Conservation (phyloP, 768 basidiomycete species). For the Pisolithus albus region DNA sequence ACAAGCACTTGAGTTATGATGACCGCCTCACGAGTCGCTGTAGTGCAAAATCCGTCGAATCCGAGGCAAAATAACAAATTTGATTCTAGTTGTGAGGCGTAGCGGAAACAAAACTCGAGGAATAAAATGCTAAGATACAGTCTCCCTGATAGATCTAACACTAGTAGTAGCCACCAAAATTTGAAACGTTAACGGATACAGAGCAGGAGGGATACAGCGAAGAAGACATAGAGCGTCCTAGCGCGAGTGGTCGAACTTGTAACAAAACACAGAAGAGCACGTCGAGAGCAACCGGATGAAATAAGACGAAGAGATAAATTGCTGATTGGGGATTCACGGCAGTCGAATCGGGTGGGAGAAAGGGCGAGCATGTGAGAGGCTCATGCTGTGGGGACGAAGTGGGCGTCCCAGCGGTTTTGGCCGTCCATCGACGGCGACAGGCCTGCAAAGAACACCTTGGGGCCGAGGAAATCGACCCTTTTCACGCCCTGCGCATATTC, state of each 20-base stretch:
- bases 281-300: neutral
- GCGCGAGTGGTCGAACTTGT: neutral
- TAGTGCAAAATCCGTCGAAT: too few relatives aligned
- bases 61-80: too few relatives aligned
- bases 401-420: conserved; percentile 24
- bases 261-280: neutral
- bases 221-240: neutral
- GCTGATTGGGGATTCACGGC: neutral
- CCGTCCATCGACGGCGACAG: conserved; percentile 21
- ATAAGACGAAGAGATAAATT: neutral
- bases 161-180: neutral
- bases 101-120: too few relatives aligned
- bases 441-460: conserved; percentile 25
- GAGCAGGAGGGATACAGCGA: neutral
- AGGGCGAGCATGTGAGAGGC: neutral
- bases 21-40: too few relatives aligned
- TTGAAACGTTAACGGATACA: neutral
- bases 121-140: neutral
- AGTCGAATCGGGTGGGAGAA: neutral
- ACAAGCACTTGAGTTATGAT: too few relatives aligned
- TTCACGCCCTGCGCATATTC: conserved; percentile 35
- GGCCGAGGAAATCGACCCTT: conserved; percentile 34
- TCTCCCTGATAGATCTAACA: neutral
- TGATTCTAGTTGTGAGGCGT: too few relatives aligned
- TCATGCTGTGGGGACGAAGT: conserved; percentile 10